A percentile compares a stretch with the other conserved stretches of the same genome.
These are phyloP conservation scores for Blastosporella zonata DNA, from an alignment of 1,284 basidiomycete species.

Conservation along the genomic window DNA sequence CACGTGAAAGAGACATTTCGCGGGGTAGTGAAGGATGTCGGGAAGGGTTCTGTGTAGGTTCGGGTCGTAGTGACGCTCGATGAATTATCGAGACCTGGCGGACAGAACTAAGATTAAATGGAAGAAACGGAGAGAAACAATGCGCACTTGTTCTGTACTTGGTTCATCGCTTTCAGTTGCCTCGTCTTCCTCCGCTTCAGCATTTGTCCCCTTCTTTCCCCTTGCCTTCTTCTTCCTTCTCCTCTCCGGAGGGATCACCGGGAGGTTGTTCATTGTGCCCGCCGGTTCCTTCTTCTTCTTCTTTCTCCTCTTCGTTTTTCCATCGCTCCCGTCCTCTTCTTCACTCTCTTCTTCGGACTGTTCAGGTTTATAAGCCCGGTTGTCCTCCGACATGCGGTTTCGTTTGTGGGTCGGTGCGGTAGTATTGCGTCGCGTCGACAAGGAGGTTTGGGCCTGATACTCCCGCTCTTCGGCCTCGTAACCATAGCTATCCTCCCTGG, in stretches of 20 bases:
- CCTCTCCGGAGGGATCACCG: constrained; percentile 61
- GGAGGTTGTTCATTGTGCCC: constrained; percentile 62
- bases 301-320: constrained; percentile 43
- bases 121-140: constrained; percentile 5
- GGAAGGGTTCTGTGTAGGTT: too few relatives aligned
- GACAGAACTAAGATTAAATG: constrained; percentile 12
- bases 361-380: constrained; percentile 73
- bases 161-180: constrained; percentile 44
- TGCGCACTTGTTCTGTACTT: constrained; percentile 36
- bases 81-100: constrained; percentile 31
- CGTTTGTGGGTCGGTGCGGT: constrained; percentile 42
- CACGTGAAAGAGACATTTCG: constrained; percentile 25
- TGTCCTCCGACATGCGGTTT: constrained; percentile 66
- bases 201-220: constrained; percentile 25
- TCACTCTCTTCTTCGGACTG: constrained; percentile 60
- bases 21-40: constrained; percentile 25
- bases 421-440: constrained; percentile 34
- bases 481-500: constrained; percentile 64
- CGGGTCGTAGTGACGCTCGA: constrained; percentile 31
- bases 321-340: constrained; percentile 57
- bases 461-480: constrained; percentile 73
- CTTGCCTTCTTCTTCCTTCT: constrained; percentile 44
- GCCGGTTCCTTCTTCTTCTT: constrained; percentile 55
- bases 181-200: constrained; percentile 35
- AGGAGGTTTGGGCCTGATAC: constrained; percentile 39